phyloP scores from a whole-genome alignment of 208 protist species.

The Acanthamoeba divionensis region DNA sequence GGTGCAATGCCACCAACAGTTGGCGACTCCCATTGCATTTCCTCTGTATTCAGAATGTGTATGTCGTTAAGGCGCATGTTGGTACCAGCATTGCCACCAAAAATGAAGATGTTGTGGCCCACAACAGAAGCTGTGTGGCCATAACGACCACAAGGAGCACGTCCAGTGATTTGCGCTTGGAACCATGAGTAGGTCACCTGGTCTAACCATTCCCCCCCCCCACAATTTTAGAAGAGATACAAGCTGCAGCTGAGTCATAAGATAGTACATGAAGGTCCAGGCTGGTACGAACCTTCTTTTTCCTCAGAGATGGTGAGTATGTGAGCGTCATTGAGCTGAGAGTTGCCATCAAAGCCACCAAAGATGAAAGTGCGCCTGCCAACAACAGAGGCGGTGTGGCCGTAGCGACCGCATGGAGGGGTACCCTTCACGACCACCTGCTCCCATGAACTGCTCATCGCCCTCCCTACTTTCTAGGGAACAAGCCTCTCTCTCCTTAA shows the following conservation, averaged over 20 bases:
- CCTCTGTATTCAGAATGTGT: slow-evolving; percentile 25
- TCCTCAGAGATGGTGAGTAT: neutral
- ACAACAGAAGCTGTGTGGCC: slow-evolving; percentile 24
- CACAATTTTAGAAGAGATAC: no score
- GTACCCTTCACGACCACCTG: neutral
- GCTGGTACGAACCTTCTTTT: no score
- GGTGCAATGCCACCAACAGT: neutral
- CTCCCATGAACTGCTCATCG: no score
- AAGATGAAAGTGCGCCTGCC: neutral
- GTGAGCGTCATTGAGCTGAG: neutral
- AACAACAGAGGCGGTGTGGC: neutral
- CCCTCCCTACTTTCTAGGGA: no score
- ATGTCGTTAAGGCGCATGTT: slow-evolving; percentile 42
- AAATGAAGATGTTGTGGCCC: slow-evolving; percentile 16
- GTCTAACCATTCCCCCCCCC: no score
- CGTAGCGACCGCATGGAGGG: neutral
- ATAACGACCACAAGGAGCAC: neutral
- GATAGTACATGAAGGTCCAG: no score
- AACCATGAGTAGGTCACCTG: neutral
- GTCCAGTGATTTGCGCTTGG: neutral
- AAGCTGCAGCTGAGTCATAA: no score
- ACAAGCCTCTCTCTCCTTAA: no score
- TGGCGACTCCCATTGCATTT: slow-evolving; percentile 1
- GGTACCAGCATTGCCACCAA: slow-evolving; percentile 32
- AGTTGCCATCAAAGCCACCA: slow-evolving; percentile 32